A percentile compares a stretch with the other conserved stretches of the same genome.
These are phyloP conservation scores for Sphaerulina musiva DNA, from an alignment of 2,329 filamentous ascomycete genomes.

Conservation along the genomic window DNA sequence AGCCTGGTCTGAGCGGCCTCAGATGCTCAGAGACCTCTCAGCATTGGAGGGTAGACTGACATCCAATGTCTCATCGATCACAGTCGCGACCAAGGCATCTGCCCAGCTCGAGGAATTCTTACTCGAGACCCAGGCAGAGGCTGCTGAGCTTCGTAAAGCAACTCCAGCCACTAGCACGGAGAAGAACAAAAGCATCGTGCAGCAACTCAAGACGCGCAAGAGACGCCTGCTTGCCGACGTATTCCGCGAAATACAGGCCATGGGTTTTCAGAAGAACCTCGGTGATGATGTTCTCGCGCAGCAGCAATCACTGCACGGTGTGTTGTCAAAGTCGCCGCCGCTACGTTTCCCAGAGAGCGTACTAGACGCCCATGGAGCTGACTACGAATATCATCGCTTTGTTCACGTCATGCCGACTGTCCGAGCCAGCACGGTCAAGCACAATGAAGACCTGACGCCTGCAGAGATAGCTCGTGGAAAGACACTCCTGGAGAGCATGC, in stretches of 20 bases:
- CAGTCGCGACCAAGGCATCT: neutral
- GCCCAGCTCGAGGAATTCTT: slow-evolving; percentile 15
- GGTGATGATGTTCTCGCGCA: slow-evolving; percentile 64
- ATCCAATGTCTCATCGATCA: neutral
- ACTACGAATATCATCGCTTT: slow-evolving; percentile 73
- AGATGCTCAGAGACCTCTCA: slow-evolving; percentile 1
- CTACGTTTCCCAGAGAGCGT: slow-evolving; percentile 24
- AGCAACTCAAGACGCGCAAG: slow-evolving; percentile 86
- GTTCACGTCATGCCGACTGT: slow-evolving; percentile 66
- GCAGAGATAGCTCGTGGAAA: slow-evolving; percentile 73
- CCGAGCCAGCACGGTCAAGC: slow-evolving; percentile 61
- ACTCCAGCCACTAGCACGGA: slow-evolving; percentile 77
- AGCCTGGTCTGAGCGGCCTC: slow-evolving; percentile 10
- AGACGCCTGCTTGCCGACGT: slow-evolving; percentile 85
- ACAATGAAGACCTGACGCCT: slow-evolving; percentile 76
- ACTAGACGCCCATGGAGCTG: slow-evolving; percentile 36
- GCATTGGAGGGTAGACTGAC: neutral
- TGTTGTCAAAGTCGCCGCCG: slow-evolving; percentile 54
- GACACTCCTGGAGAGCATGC: slow-evolving; percentile 78
- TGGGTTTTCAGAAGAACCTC: slow-evolving; percentile 84
- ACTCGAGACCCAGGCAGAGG: slow-evolving; percentile 57
- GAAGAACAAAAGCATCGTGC: slow-evolving; percentile 75
- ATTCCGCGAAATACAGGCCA: slow-evolving; percentile 71
- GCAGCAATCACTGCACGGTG: slow-evolving; percentile 63
- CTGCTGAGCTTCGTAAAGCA: slow-evolving; percentile 69